Evolutionary conservation across 768 basidiomycete genomes (phyloP).

Genomic region (Clitopilus passeckerianus): DNA sequence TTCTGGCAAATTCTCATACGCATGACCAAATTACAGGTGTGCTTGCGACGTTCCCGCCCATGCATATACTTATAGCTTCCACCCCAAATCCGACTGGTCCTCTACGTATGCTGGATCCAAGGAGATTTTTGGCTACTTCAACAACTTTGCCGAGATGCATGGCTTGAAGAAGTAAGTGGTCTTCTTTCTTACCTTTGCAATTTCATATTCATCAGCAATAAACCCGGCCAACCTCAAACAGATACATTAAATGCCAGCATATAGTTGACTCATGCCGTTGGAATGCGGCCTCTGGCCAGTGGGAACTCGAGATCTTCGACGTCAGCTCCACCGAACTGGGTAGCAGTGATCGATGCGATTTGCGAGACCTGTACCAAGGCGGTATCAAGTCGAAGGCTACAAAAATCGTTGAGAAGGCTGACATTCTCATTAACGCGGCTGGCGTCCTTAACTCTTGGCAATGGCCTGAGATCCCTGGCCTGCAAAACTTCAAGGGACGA

Average conservation of each 20-base stretch:
- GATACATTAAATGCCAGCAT: constrained; percentile 7
- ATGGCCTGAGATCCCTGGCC: constrained; percentile 31
- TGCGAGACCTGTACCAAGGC: background rate
- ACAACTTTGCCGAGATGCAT: no score
- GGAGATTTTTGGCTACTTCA: no score
- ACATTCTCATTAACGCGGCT: constrained; percentile 26
- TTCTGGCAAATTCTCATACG: no score
- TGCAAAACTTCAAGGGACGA: constrained; percentile 24
- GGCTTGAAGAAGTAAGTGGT: no score
- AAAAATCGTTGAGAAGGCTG: constrained; percentile 17
- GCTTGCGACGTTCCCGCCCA: constrained; percentile 22
- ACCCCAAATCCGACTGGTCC: no score
- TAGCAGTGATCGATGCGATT: background rate
- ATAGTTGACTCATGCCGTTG: constrained; percentile 22
- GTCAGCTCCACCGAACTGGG: constrained; percentile 8
- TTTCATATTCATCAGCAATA: no score
- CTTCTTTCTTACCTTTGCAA: no score
- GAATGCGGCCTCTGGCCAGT: constrained; percentile 19
- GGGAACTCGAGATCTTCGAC: constrained; percentile 23
- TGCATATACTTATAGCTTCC: no score
- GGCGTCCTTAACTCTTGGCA: constrained; percentile 32
- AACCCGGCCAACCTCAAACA: no score
- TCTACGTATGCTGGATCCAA: no score
- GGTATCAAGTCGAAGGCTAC: background rate
- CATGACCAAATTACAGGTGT: constrained; percentile 12